A percentile compares a stretch with the other conserved stretches of the same genome.
Evolutionary conservation across 1,284 basidiomycete genomes (phyloP).

Genomic region (Tilletiopsis washingtonensis): DNA sequence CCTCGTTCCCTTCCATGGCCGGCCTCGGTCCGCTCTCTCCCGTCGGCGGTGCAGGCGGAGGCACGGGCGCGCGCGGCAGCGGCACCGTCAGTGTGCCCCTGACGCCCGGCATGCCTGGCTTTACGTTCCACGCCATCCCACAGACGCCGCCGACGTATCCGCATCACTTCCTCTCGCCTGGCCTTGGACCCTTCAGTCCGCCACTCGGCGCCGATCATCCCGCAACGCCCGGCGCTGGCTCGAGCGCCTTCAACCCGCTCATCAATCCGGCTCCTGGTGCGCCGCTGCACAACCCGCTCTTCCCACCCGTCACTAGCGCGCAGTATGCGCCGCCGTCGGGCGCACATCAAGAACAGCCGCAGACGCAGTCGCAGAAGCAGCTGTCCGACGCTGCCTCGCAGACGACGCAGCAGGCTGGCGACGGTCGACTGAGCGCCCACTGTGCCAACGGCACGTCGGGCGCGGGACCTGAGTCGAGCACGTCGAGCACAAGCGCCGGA

Average conservation of each 20-base stretch:
- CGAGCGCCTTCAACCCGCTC: slow-evolving; percentile 4
- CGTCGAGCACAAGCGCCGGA: background rate
- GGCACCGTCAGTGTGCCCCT: slow-evolving; percentile 28
- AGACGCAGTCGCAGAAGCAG: slow-evolving; percentile 33
- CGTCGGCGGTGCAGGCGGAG: background rate
- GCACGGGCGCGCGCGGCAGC: background rate
- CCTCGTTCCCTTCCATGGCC: slow-evolving; percentile 8
- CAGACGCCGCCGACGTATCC: slow-evolving; percentile 48
- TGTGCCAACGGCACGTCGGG: background rate
- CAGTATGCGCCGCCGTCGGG: too few relatives aligned
- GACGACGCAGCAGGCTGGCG: background rate
- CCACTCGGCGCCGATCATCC: slow-evolving; percentile 16
- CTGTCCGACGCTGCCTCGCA: slow-evolving; percentile 26
- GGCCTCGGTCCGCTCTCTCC: background rate
- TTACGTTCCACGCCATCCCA: slow-evolving; percentile 48
- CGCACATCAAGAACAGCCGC: slow-evolving; percentile 1
- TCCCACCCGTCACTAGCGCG: slow-evolving; percentile 5
- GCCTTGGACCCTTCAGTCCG: slow-evolving; percentile 38
- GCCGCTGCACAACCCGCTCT: slow-evolving; percentile 26
- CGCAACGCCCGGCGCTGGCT: slow-evolving; percentile 2
- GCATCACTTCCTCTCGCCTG: slow-evolving; percentile 47
- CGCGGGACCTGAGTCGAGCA: background rate
- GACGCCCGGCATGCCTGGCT: slow-evolving; percentile 50
- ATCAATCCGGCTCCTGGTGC: slow-evolving; percentile 48
- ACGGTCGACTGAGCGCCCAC: background rate